phyloP scores from a whole-genome alignment of 164 flowering plant genomes.

The Stephania cephalantha region DNA sequence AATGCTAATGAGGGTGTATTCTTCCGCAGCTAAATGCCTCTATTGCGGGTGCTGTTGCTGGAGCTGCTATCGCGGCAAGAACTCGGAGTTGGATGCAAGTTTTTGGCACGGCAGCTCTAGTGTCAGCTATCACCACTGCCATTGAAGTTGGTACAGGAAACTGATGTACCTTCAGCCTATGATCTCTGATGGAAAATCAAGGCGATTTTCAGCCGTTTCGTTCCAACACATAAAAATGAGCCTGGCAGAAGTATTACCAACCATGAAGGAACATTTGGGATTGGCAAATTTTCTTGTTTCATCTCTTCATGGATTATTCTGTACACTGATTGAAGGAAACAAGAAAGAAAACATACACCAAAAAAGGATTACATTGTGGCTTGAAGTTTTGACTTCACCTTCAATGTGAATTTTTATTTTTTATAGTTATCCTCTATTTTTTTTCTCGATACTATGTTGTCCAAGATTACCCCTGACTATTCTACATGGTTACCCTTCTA shows the following conservation, averaged over 20 bases:
- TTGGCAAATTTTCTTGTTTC: no score
- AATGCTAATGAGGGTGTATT: background rate
- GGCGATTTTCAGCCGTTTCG: background rate
- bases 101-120: slow-evolving; percentile 41
- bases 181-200: background rate
- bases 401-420: no score
- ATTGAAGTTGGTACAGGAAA: slow-evolving; percentile 35
- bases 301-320: no score
- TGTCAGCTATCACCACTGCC: slow-evolving; percentile 45
- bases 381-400: no score
- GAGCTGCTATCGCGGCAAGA: slow-evolving; percentile 63
- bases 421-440: no score
- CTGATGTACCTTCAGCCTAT: slow-evolving; percentile 13
- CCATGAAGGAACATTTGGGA: no score
- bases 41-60: slow-evolving; percentile 67
- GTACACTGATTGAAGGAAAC: no score
- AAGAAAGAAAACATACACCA: no score
- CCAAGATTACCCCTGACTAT: no score
- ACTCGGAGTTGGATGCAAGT: slow-evolving; percentile 56
- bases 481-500: no score
- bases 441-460: no score
- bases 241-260: background rate
- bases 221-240: background rate
- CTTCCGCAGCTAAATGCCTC: slow-evolving; percentile 56
- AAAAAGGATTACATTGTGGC: no score